A percentile compares a stretch with the other conserved stretches of the same genome.
Conservation (phyloP, 163 green algal species). For the Chlamydomonas reinhardtii region DNA sequence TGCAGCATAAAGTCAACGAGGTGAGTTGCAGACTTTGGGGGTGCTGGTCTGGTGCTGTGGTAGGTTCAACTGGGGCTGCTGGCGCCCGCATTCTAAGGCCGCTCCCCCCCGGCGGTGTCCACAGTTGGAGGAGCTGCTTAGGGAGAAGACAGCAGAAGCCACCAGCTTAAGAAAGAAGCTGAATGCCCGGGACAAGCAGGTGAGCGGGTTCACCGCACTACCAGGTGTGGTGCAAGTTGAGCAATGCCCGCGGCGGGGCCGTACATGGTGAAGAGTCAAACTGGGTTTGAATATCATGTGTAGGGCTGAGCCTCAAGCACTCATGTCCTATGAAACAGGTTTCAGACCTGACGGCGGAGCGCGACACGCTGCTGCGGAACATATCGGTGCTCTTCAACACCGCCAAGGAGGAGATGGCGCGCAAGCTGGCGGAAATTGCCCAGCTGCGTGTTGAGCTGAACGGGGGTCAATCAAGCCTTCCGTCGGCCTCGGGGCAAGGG, state of each 20-base stretch:
- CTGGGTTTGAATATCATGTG: no score
- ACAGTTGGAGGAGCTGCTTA: slow-evolving; percentile 34
- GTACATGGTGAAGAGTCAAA: no score
- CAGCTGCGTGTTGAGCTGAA: slow-evolving; percentile 54
- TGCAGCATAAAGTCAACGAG: slow-evolving; percentile 45
- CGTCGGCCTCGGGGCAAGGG: no score
- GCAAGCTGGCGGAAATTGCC: slow-evolving; percentile 73
- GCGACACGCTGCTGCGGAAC: slow-evolving; percentile 68
- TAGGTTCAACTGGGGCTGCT: no score
- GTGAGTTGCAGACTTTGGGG: background rate
- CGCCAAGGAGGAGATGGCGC: slow-evolving; percentile 76
- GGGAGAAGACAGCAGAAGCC: background rate
- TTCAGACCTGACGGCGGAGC: slow-evolving; percentile 44
- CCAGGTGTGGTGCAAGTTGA: no score
- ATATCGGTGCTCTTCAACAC: slow-evolving; percentile 82
- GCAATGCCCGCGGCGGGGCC: no score
- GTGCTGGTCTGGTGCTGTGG: no score
- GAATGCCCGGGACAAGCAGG: background rate
- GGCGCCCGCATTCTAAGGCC: no score
- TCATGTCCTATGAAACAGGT: slow-evolving; percentile 26
- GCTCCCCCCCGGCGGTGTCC: no score
- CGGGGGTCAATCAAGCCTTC: no score
- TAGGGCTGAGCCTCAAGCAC: no score
- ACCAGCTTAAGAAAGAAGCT: background rate
- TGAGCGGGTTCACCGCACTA: background rate